phyloP scores from a whole-genome alignment of 73 alveolate genomes.

The Effrenium voratum region DNA sequence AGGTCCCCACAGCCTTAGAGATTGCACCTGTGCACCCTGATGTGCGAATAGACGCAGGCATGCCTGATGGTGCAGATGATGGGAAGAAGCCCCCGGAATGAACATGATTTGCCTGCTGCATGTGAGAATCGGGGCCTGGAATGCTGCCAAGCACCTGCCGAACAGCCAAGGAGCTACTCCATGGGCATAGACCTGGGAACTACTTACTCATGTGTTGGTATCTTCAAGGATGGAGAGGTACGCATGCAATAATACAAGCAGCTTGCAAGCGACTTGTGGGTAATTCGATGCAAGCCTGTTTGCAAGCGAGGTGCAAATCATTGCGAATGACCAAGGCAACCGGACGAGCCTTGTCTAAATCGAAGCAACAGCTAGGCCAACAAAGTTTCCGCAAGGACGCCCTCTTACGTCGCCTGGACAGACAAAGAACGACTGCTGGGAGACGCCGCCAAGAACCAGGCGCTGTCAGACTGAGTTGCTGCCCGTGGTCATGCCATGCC shows the following conservation, averaged over 20 bases:
- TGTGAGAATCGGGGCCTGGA: neutral
- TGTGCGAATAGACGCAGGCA: no score
- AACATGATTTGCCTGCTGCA: neutral
- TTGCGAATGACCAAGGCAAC: constrained; percentile 96
- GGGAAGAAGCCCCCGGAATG: no score
- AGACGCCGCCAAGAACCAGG: constrained; percentile 99
- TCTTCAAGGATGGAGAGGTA: constrained; percentile 97
- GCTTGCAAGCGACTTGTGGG: neutral
- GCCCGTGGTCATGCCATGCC: neutral
- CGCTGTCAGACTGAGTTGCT: neutral
- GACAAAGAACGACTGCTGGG: constrained; percentile 99
- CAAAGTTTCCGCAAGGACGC: constrained; percentile 94
- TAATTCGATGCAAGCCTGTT: neutral
- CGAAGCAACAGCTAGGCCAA: neutral
- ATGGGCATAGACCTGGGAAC: constrained; percentile 98
- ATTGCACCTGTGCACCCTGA: no score
- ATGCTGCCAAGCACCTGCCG: neutral
- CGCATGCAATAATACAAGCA: neutral
- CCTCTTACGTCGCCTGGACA: constrained; percentile 99
- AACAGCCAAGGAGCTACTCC: constrained; percentile 37
- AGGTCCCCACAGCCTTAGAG: no score
- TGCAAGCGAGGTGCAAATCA: constrained; percentile 95
- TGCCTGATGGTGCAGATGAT: no score
- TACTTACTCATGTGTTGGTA: constrained; percentile 99
- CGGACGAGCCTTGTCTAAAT: constrained; percentile 26